Base-by-base conservation (phyloP, 106 monocot species). In the Triglochin maritima region DNA sequence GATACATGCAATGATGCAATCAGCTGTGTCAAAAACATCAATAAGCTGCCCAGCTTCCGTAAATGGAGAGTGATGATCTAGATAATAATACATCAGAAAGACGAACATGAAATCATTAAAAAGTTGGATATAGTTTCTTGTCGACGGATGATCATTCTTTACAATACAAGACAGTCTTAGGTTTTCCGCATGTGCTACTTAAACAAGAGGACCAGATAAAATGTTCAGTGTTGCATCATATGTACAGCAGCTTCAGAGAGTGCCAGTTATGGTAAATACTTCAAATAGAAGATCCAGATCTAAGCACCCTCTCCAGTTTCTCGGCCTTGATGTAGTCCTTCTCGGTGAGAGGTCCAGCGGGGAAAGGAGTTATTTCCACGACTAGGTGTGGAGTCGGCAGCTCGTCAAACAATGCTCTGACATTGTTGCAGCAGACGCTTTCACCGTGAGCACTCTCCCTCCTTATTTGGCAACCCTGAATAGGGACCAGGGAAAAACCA, bases 341-440 rank as follows among this genome's bases (percentile, higher is more conserved):
- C 1, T 88, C 88, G 5, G 85, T 82, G 62, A 96, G 95, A 14
- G 87, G 90, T 6, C 95, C 96, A 59, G 83, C 85, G 67, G 96
- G 96, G 77, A 96, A 96, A 47, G 96, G 51, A 54, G 96, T 91
- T 68, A 96, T 96, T 74, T 96, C 95, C 15, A 96, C 72, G 46
- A 91, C 75, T n/a, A 96, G 70, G 62, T 96, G 96, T 8, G 90
- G 96, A 6, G 91, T 96, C 8, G 88, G 95, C 50, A 96, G 86
- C 76, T 96, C 91, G 71, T 96, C 96, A 59, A 91, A 96, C 42
- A 96, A 76, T 17, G 91, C 96, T 80, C 96, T 83, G n/a, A 91
- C 88, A 60, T 96, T 96, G 61, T 96, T 79, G 84, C 88, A 96
- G 63, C 96, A 96, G 2, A 96, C 90, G 53, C 86, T 91, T 74